phyloP scores from a whole-genome alignment of 768 basidiomycete species.

The Psilocybe subaeruginosa region DNA sequence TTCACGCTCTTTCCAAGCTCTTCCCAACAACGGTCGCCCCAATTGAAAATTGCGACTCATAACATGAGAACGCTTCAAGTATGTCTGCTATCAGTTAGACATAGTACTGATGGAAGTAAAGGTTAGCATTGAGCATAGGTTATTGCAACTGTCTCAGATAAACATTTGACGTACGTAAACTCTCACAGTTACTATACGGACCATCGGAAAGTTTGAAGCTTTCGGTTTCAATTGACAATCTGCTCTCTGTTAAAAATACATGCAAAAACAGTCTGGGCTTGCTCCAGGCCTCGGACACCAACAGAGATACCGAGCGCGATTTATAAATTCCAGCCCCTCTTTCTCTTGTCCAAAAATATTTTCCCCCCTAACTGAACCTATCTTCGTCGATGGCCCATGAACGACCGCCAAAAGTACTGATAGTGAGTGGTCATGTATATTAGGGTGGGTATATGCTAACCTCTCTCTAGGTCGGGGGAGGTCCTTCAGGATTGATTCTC shows the following conservation, averaged over 20 bases:
- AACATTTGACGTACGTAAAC: background rate
- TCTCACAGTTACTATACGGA: background rate
- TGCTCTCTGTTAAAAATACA: background rate
- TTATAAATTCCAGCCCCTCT: background rate
- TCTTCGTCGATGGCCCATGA: constrained; percentile 1
- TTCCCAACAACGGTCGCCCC: background rate
- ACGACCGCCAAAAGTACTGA: constrained; percentile 23
- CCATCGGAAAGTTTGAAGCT: background rate
- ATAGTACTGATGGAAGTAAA: background rate
- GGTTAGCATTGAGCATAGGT: background rate
- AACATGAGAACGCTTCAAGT: background rate
- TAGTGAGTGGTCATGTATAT: constrained; percentile 17
- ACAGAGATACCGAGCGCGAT: background rate
- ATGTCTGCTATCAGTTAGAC: background rate
- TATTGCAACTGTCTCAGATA: background rate
- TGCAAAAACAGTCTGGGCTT: constrained; percentile 3
- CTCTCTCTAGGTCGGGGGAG: constrained; percentile 43
- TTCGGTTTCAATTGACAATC: background rate
- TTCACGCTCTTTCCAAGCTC: background rate
- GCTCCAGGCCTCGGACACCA: background rate
- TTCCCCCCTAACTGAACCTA: background rate
- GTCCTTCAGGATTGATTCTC: constrained; percentile 47
- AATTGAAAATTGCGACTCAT: background rate
- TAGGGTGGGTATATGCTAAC: background rate
- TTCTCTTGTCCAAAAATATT: background rate